Percentiles rank a stretch among this genome's conserved stretches.
These are phyloP conservation scores for Trichothecium sympodiale DNA, from an alignment of 2,329 filamentous ascomycete genomes.

Conservation along the genomic window DNA sequence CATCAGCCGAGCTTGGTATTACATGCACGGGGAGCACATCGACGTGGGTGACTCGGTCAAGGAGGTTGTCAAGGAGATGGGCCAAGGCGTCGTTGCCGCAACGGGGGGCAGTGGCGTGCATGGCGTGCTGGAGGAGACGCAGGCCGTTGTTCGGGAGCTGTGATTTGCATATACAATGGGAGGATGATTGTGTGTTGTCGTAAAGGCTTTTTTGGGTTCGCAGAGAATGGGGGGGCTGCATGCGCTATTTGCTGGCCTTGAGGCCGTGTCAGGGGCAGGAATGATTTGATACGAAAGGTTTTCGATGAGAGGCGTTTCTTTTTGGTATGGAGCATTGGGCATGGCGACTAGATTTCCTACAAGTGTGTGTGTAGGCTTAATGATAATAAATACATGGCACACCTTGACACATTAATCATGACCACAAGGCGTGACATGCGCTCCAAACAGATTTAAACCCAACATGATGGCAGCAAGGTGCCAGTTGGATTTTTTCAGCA, in stretches of 20 bases:
- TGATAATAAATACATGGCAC: slow-evolving; percentile 1
- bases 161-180: too few relatives aligned
- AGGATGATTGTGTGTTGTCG: too few relatives aligned
- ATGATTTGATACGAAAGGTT: too few relatives aligned
- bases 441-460: too few relatives aligned
- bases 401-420: too few relatives aligned
- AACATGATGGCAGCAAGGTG: neutral
- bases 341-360: neutral
- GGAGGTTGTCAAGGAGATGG: slow-evolving; percentile 19
- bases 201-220: too few relatives aligned
- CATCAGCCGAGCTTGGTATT: slow-evolving; percentile 81
- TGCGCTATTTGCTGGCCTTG: too few relatives aligned
- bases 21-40: slow-evolving; percentile 72
- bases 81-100: neutral
- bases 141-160: slow-evolving; percentile 21
- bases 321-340: neutral
- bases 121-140: slow-evolving; percentile 15
- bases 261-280: too few relatives aligned
- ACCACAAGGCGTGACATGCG: too few relatives aligned
- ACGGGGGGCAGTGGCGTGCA: slow-evolving; percentile 7
- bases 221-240: too few relatives aligned
- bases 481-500: neutral
- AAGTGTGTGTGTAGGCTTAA: too few relatives aligned
- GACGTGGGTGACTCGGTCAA: slow-evolving; percentile 27
- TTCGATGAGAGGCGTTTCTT: slow-evolving; percentile 4